Base-by-base conservation (phyloP, 441 rosid species). In the Adansonia rubrostipa region DNA sequence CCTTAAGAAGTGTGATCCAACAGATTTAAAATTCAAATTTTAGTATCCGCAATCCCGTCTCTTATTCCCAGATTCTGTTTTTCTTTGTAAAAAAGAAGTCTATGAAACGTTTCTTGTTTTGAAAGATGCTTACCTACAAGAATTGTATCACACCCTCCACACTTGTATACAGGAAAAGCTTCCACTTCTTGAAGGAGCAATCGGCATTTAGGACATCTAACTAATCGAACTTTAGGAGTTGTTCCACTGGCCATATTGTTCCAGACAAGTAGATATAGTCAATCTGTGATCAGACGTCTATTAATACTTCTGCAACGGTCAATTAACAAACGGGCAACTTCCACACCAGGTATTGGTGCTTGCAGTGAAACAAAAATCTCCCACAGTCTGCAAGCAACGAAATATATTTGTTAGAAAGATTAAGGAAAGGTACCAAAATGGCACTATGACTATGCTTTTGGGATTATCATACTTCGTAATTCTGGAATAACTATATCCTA, bases 201-300 rank as follows among this genome's bases (percentile, higher is more conserved):
- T 6, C 73, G 50, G 79, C 99, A 96, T 72, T 82, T 91, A 11
- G 99, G 98, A 70, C 99, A 94, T 79, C 80, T 85, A 69, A 96
- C 98, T 1, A 93, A 36, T 72, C 97, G 89, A 82, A 89, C 72
- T 80, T 79, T 86, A 45, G 84, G 70, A 76, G 84, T 68, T 17
- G 81, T 36, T 82, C 76, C 87, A 48, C 80, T 79, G 71, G 76
- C 85, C 95, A 87, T 92, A 78, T 81, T 84, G 79, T 66, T 79
- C 81, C 79, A 75, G 76, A 66, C 58, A 40, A 0, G 19, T 19
- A 15, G 36, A 9, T 66, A 53, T 14, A 60, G 20, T 33, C 20
- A 48, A 69, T 20, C 42, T 69, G 40, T 50, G 40, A 65, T 42
- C 74, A n/a, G 63, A 63, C 47, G 53, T 61, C 77, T 22, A 58